phyloP scores from a whole-genome alignment of 139 green algal species.

The Chlorella sp. region DNA sequence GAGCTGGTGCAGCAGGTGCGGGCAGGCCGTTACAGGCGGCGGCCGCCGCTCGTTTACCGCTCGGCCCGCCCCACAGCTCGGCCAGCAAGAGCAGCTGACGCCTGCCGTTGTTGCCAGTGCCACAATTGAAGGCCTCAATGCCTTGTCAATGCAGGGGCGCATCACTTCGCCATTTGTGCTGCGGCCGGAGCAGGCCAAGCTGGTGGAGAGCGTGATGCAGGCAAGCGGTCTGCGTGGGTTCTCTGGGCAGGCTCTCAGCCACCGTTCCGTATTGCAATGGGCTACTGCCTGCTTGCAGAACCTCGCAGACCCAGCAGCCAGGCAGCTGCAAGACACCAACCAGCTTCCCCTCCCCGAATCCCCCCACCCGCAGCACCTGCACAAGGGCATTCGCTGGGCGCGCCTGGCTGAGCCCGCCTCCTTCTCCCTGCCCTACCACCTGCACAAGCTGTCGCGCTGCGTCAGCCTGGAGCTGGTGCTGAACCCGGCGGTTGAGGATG shows the following conservation, averaged over 20 bases:
- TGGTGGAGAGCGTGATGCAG: slow-evolving; percentile 25
- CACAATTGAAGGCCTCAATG: neutral
- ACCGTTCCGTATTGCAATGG: too few relatives aligned
- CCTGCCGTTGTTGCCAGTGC: neutral
- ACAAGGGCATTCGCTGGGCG: slow-evolving; percentile 22
- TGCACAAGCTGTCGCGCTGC: slow-evolving; percentile 3
- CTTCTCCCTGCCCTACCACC: slow-evolving; percentile 30
- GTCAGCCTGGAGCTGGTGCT: slow-evolving; percentile 35
- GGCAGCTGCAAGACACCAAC: neutral
- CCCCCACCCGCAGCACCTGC: slow-evolving; percentile 6
- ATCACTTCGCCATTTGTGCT: slow-evolving; percentile 26
- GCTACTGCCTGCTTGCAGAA: too few relatives aligned
- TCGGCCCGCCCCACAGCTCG: too few relatives aligned
- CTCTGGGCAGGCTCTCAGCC: too few relatives aligned
- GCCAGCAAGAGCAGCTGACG: too few relatives aligned
- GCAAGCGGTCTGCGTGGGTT: neutral
- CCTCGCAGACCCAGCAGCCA: too few relatives aligned
- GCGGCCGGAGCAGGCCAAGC: slow-evolving; percentile 12
- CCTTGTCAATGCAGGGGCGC: neutral
- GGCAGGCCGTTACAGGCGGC: neutral
- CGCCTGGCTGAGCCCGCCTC: slow-evolving; percentile 26
- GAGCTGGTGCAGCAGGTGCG: slow-evolving; percentile 10
- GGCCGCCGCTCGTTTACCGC: neutral
- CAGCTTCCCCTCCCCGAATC: neutral
- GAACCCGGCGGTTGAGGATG: slow-evolving; percentile 23